These are phyloP conservation scores for Agroathelia rolfsii DNA, from an alignment of 1,284 basidiomycete species.

Conservation along the genomic window DNA sequence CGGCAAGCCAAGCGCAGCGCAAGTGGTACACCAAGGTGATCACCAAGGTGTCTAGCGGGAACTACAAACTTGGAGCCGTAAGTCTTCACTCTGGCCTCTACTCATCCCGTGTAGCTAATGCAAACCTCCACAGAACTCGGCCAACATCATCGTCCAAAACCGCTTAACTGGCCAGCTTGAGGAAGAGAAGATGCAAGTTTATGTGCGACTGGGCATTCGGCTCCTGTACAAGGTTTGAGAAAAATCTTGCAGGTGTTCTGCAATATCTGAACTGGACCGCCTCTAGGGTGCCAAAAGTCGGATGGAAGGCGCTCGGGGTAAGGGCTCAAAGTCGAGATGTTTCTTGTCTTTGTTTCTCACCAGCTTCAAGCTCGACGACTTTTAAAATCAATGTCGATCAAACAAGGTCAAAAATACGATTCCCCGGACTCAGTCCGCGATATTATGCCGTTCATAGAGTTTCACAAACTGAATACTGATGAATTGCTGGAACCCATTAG, in stretches of 20 bases:
- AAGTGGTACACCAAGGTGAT: constrained; percentile 94
- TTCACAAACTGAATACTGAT: constrained; percentile 76
- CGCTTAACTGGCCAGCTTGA: constrained; percentile 83
- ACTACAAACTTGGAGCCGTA: constrained; percentile 85
- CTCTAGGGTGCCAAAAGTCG: constrained; percentile 78
- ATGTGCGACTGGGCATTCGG: constrained; percentile 87
- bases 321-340: constrained; percentile 11
- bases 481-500: constrained; percentile 80
- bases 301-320: constrained; percentile 86
- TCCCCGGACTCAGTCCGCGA: constrained; percentile 75
- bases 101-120: too few species aligned
- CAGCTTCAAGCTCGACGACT: constrained; percentile 52
- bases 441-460: constrained; percentile 83
- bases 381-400: constrained; percentile 84
- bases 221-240: constrained; percentile 73
- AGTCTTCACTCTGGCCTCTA: too few species aligned
- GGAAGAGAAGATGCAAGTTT: constrained; percentile 98
- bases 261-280: constrained; percentile 2
- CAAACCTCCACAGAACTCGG: constrained; percentile 77
- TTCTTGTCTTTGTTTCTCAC: constrained; percentile 4
- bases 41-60: constrained; percentile 74
- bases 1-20: constrained; percentile 89
- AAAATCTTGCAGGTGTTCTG: constrained; percentile 2
- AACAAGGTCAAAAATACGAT: constrained; percentile 93
- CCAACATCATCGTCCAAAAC: constrained; percentile 95